phyloP scores from a whole-genome alignment of 495 filamentous ascomycete genomes.

The Aspergillus bridgeri region DNA sequence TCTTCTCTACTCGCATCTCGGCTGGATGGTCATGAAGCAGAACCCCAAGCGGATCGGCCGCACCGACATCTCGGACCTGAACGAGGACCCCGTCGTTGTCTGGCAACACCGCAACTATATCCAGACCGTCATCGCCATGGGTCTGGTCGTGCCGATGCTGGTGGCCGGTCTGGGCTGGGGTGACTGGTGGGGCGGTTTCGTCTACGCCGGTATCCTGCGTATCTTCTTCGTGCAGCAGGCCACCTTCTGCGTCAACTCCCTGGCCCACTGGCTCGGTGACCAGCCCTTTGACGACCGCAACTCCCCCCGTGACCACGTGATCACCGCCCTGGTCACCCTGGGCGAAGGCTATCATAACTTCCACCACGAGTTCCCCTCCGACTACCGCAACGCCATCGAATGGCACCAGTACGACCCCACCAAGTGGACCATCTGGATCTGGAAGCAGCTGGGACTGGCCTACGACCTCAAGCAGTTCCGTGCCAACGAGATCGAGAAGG shows the following conservation, averaged over 20 bases:
- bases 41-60: conserved; percentile 91
- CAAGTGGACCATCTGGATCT: conserved; percentile 94
- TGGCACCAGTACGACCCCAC: conserved; percentile 99
- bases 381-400: conserved; percentile 97
- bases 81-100: conserved; percentile 89
- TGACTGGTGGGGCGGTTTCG: conserved; percentile 86
- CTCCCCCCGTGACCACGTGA: conserved; percentile 92
- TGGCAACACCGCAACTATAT: conserved; percentile 96
- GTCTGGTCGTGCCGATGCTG: conserved; percentile 75
- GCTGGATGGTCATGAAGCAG: conserved; percentile 93
- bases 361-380: conserved; percentile 98
- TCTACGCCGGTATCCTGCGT: conserved; percentile 93
- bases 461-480: conserved; percentile 97
- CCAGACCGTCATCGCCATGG: conserved; percentile 84
- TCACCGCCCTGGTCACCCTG: conserved; percentile 92
- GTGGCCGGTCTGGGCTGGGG: conserved; percentile 85
- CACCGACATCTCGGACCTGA: conserved; percentile 94
- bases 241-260: conserved; percentile 98
- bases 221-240: conserved; percentile 99
- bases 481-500: conserved; percentile 98
- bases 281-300: conserved; percentile 99
- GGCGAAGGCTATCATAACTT: conserved; percentile 99
- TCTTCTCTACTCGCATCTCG: conserved; percentile 91
- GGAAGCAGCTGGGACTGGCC: conserved; percentile 91
- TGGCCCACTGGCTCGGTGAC: conserved; percentile 98